These are phyloP conservation scores for Entamoeba dispar DNA, from an alignment of 208 protist species.

Conservation along the genomic window DNA sequence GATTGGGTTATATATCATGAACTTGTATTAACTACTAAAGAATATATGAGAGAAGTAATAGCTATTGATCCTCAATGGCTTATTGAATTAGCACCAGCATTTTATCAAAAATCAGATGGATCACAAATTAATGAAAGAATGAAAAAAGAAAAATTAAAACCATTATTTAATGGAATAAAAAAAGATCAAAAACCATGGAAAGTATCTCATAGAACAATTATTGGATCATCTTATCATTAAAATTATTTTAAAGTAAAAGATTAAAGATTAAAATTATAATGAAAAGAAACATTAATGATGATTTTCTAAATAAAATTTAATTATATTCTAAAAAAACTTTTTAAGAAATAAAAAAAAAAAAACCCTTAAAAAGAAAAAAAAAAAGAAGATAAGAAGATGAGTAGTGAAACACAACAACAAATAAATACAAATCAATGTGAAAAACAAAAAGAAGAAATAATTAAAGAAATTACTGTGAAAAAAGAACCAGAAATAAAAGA, in stretches of 20 bases:
- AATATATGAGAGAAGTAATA: conserved; percentile 49
- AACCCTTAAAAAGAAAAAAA: background rate
- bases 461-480: background rate
- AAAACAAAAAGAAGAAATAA: background rate
- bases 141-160: background rate
- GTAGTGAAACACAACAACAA: no score
- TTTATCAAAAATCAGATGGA: background rate
- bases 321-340: background rate
- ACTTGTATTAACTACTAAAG: background rate
- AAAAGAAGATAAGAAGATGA: background rate
- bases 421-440: no score
- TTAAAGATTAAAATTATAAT: no score
- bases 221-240: no score
- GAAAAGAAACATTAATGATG: no score
- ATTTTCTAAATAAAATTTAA: no score
- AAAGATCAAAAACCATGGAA: background rate
- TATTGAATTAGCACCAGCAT: conserved; percentile 50
- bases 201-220: background rate
- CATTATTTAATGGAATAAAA: background rate
- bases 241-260: no score
- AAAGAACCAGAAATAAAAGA: background rate
- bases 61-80: conserved; percentile 87
- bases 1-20: background rate
- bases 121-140: background rate
- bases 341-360: background rate